These are phyloP conservation scores for Lobosporangium transversale DNA, from an alignment of 192 early-diverging fungal genomes.

Conservation along the genomic window DNA sequence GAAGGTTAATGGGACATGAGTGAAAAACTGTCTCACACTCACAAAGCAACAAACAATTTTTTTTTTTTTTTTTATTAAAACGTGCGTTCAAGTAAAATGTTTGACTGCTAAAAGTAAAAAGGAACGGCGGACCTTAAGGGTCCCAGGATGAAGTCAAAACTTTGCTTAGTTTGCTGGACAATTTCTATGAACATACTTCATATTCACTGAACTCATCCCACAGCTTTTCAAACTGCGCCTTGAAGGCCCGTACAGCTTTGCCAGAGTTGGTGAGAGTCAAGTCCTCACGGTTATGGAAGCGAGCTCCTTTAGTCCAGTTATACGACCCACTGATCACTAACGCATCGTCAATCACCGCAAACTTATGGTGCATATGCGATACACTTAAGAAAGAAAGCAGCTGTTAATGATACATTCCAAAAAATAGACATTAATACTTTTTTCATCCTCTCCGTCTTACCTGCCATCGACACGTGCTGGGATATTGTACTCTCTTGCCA, in stretches of 20 bases:
- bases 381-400: slow-evolving; percentile 14
- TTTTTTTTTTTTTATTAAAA: not conserved
- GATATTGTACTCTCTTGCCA: slow-evolving; percentile 56
- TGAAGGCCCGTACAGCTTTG: slow-evolving; percentile 64
- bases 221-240: slow-evolving; percentile 68
- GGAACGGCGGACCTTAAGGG: not conserved
- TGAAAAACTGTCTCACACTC: no score
- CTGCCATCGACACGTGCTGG: slow-evolving; percentile 59
- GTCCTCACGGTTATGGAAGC: slow-evolving; percentile 75
- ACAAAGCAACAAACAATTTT: not conserved
- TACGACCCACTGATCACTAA: slow-evolving; percentile 71
- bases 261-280: slow-evolving; percentile 72
- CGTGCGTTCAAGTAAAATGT: no score
- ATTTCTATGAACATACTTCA: not conserved
- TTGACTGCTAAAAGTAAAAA: no score
- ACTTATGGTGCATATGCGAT: slow-evolving; percentile 77
- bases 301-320: slow-evolving; percentile 72
- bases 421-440: not conserved
- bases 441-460: slow-evolving; percentile 26
- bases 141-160: not conserved
- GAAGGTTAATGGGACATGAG: no score
- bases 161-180: not conserved
- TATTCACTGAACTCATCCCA: slow-evolving; percentile 60
- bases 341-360: slow-evolving; percentile 68
- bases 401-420: not conserved